These are phyloP conservation scores for Ophiorrhiza pumila DNA, from an alignment of 257 asterid genomes.

Conservation along the genomic window DNA sequence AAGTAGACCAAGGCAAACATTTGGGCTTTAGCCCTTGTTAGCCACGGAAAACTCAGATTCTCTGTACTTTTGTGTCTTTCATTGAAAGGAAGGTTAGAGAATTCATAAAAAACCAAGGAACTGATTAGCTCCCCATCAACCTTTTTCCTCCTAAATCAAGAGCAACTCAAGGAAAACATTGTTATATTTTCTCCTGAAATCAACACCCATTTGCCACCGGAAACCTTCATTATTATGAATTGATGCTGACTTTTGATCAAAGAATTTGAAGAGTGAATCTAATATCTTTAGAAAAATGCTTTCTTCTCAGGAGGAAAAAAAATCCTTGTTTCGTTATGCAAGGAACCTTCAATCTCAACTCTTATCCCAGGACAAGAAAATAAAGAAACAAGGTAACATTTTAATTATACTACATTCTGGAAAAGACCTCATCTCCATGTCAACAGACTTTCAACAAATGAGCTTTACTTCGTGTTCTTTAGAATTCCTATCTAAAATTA, in stretches of 20 bases:
- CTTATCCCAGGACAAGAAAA: background rate
- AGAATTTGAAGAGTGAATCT: background rate
- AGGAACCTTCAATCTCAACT: background rate
- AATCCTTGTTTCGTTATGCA: background rate
- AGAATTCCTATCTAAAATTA: background rate
- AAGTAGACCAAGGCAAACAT: background rate
- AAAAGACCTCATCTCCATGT: background rate
- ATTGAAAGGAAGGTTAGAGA: background rate
- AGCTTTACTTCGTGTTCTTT: background rate
- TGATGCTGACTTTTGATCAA: background rate
- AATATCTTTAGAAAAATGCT: background rate
- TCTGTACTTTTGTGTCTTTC: background rate
- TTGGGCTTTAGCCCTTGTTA: background rate
- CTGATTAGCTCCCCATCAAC: background rate
- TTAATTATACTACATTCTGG: background rate
- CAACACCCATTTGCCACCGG: background rate
- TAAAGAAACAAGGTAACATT: background rate
- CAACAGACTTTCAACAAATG: background rate
- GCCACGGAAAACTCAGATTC: background rate
- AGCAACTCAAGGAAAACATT: background rate
- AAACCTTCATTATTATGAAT: background rate
- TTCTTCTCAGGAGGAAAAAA: background rate
- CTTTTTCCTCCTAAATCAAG: slow-evolving; percentile 4
- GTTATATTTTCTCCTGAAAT: background rate
- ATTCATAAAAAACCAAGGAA: background rate